Conservation (phyloP, 257 asterid genomes). For the Capsicum pubescens region DNA sequence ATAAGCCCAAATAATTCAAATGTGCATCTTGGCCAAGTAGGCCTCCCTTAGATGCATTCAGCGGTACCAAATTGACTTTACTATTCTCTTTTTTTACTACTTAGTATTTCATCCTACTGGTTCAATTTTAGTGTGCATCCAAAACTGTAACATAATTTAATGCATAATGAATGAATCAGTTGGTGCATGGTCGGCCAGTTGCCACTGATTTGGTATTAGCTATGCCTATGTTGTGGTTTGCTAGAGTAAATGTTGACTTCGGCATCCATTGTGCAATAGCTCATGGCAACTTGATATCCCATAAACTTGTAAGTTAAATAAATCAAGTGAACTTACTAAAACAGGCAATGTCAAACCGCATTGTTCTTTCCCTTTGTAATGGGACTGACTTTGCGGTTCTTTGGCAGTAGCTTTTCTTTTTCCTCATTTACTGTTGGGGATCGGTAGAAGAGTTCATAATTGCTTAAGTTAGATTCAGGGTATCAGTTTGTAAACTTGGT, state of each 20-base stretch:
- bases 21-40: neutral
- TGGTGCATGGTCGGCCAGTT: neutral
- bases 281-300: constrained; percentile 14
- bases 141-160: constrained; percentile 2
- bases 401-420: neutral
- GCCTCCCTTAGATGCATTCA: constrained; percentile 15
- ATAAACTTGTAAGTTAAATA: neutral
- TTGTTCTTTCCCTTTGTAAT: constrained; percentile 17
- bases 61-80: constrained; percentile 3
- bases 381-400: constrained; percentile 1
- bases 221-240: constrained; percentile 18
- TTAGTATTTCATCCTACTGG: constrained; percentile 16
- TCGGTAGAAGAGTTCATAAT: neutral
- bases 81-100: neutral
- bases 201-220: neutral
- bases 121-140: neutral
- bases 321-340: neutral
- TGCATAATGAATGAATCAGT: neutral
- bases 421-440: neutral
- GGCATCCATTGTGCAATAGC: neutral
- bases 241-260: neutral
- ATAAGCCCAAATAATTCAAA: neutral
- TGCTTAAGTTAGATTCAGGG: constrained; percentile 21
- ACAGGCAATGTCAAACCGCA: neutral
- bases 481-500: neutral